Conservation (phyloP, 345 rosid species). For the Citrus sp. region DNA sequence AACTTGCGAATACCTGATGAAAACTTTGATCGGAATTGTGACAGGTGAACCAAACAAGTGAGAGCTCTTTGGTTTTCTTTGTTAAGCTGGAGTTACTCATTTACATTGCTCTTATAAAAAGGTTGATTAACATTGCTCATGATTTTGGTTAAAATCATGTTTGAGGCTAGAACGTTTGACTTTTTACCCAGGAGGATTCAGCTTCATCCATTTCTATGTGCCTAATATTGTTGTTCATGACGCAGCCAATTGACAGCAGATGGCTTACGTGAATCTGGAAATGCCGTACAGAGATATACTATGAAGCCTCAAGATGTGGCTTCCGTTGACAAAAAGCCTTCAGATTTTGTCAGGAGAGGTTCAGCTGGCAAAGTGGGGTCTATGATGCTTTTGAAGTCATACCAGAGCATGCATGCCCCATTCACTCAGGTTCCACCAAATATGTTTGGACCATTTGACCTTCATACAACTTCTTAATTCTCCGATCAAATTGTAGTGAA, state of each 20-base stretch:
- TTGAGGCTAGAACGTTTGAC: not conserved
- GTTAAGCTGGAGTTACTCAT: slow-evolving; percentile 19
- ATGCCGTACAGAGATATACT: slow-evolving; percentile 11
- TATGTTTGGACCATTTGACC: slow-evolving; percentile 10
- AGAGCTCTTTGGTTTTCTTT: slow-evolving; percentile 68
- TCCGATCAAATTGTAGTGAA: not conserved
- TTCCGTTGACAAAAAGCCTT: slow-evolving; percentile 35
- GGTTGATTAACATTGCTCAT: not conserved
- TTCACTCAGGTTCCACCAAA: slow-evolving; percentile 68
- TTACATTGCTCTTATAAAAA: not conserved
- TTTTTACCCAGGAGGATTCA: not conserved
- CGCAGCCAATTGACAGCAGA: slow-evolving; percentile 34
- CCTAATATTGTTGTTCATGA: slow-evolving; percentile 9
- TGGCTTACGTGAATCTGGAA: slow-evolving; percentile 24
- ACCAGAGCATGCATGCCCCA: slow-evolving; percentile 88
- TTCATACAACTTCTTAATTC: not conserved
- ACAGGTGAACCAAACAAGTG: slow-evolving; percentile 95
- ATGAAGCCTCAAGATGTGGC: slow-evolving; percentile 29
- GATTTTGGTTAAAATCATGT: not conserved
- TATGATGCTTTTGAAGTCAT: slow-evolving; percentile 81
- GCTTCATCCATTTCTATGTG: not conserved
- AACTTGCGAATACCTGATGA: slow-evolving; percentile 24
- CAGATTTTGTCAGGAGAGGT: slow-evolving; percentile 60
- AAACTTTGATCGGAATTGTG: slow-evolving; percentile 49
- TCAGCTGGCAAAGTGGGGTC: slow-evolving; percentile 84